Base-by-base conservation (phyloP, 192 early-diverging fungal genomes). In the Entomortierella parvispora region DNA sequence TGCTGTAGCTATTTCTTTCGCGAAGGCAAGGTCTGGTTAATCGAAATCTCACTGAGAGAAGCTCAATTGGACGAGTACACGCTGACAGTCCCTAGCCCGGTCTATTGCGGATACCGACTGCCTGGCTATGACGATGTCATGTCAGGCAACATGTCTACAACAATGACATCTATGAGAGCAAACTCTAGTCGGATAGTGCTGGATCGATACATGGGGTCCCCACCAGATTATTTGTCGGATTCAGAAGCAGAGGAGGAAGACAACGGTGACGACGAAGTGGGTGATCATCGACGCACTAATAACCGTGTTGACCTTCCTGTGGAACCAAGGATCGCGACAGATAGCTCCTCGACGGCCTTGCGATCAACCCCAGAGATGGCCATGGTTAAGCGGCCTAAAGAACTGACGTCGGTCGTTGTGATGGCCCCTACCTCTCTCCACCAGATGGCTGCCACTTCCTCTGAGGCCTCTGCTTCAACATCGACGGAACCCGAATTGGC, bases 21-120 rank as follows among this genome's bases (percentile, higher is more conserved):
- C 23, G 66, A 77, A 18, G 37, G 43, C 11, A 62, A 64, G 3
- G 60, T 68, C 20, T 77, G 74, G 74, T 10, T 77, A 42, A 77
- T 77, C 4, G 74, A 77, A 43, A 77, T 77, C 11, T 63, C 74
- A 12, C 14, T 77, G 20, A 29, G 65, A 45, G 74, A 77, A 0
- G 62, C 47, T 45, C 65, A 77, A 32, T 26, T 77, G 61, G 74
- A 77, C 31, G 74, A 77, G 26, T 68, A 77, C 29, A 31, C 61
- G 7, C 15, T 77, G 54, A 68, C 40, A 11, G 66, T 77, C 1
- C 74, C 74, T 3, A 77, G 54, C 18, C 74, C 74, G 12, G 74
- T 77, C 4, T 77, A 77, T 28, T 77, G 65, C 14, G 74, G 49
- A 22, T 77, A 77, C 25, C 65, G 74, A 4, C 26, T 77, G n/a